phyloP scores from a whole-genome alignment of 805 yeast genomes.

The Schwanniomyces pseudopolymorphus region DNA sequence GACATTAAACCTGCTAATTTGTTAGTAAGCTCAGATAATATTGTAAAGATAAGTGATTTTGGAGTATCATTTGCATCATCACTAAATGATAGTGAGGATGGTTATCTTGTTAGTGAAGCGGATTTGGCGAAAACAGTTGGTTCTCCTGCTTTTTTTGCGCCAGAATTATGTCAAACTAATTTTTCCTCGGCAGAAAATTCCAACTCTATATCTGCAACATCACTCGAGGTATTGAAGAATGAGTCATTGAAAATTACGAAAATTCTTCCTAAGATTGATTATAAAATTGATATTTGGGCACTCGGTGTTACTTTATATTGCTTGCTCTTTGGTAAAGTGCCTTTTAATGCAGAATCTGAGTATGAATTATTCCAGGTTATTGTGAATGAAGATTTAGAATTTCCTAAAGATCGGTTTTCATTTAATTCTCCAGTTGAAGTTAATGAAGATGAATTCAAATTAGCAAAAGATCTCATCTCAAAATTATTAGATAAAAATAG shows the following conservation, averaged over 20 bases:
- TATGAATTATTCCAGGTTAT: constrained; percentile 84
- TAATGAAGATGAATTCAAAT: constrained; percentile 41
- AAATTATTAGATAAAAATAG: constrained; percentile 73
- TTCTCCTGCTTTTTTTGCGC: constrained; percentile 95
- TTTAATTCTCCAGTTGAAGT: constrained; percentile 43
- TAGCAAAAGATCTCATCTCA: constrained; percentile 57
- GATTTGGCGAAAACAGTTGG: constrained; percentile 96
- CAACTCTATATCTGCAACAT: constrained; percentile 16
- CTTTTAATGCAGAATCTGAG: constrained; percentile 85
- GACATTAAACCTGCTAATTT: constrained; percentile 96
- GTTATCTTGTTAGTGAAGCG: constrained; percentile 48
- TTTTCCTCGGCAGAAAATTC: constrained; percentile 19
- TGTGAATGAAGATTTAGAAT: constrained; percentile 55
- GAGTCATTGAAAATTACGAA: constrained; percentile 17
- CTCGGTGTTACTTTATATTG: constrained; percentile 90
- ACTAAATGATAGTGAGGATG: constrained; percentile 44
- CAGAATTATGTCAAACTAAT: constrained; percentile 78
- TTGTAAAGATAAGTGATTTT: constrained; percentile 92
- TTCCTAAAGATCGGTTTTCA: constrained; percentile 46
- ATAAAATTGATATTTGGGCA: constrained; percentile 97
- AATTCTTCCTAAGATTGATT: constrained; percentile 55
- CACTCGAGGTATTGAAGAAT: constrained; percentile 22
- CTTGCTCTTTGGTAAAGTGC: constrained; percentile 81
- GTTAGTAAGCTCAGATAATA: constrained; percentile 63
- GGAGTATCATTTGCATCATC: constrained; percentile 83